phyloP scores from a whole-genome alignment of 768 basidiomycete species.

The Rhizopogon rudus region DNA sequence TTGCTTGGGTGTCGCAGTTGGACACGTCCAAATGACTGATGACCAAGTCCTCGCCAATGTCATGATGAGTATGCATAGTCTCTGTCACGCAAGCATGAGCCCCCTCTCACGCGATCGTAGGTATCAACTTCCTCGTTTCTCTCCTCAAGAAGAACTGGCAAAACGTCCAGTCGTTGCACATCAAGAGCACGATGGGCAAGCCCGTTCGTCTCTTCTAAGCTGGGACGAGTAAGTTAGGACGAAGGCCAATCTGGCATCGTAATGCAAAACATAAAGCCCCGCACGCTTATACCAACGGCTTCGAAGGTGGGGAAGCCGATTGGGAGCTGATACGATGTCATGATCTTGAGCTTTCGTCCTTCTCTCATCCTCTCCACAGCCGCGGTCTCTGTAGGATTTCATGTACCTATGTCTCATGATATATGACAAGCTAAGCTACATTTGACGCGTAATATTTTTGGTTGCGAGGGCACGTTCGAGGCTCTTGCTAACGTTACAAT shows the following conservation, averaged over 20 bases:
- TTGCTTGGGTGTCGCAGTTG: conserved; percentile 98
- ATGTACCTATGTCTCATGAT: conserved; percentile 13
- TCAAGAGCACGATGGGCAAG: conserved; percentile 99
- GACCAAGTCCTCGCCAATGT: conserved; percentile 96
- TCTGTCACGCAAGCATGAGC: background rate
- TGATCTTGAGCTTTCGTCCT: conserved; percentile 17
- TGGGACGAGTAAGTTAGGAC: conserved; percentile 7
- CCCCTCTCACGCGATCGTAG: conserved; percentile 31
- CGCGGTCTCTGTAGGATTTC: conserved; percentile 7
- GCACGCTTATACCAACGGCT: conserved; percentile 98
- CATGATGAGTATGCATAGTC: conserved; percentile 78
- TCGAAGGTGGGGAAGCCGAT: conserved; percentile 65
- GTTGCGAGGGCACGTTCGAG: background rate
- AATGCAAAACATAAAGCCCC: conserved; percentile 95
- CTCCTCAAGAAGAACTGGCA: conserved; percentile 99
- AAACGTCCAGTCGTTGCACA: conserved; percentile 97
- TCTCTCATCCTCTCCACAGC: background rate
- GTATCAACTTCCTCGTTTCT: conserved; percentile 99
- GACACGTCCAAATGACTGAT: conserved; percentile 95
- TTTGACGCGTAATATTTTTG: background rate
- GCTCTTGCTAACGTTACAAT: background rate
- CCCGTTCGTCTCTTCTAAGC: conserved; percentile 88
- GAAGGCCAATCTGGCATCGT: conserved; percentile 32
- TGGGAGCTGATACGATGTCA: conserved; percentile 76
- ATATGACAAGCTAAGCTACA: conserved; percentile 6